Conservation (phyloP, 2,329 filamentous ascomycete species). For the Epichloe aotearoae region DNA sequence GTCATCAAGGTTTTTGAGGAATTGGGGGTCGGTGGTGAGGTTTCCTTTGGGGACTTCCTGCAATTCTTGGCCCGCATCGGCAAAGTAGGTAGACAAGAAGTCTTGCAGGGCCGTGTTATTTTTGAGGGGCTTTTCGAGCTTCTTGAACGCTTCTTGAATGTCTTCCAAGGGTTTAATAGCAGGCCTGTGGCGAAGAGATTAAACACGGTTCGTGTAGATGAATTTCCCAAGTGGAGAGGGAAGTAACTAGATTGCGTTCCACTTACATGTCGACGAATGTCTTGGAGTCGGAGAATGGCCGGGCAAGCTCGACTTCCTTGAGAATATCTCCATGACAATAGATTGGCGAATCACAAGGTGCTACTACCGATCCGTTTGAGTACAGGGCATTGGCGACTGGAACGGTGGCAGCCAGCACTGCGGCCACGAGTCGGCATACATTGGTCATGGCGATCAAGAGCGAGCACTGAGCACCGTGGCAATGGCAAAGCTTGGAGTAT, state of each 20-base stretch:
- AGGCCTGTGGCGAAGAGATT: conserved; percentile 28
- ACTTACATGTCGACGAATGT: conserved; percentile 57
- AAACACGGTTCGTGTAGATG: not conserved
- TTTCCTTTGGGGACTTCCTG: conserved; percentile 36
- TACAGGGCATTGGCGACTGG: conserved; percentile 33
- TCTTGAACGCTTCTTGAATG: conserved; percentile 46
- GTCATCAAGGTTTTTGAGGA: conserved; percentile 44
- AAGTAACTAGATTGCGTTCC: not conserved
- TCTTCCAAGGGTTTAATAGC: conserved; percentile 45
- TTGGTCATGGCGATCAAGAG: conserved; percentile 11
- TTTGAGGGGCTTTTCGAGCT: conserved; percentile 44
- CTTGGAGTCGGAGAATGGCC: conserved; percentile 54
- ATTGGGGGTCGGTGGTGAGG: conserved; percentile 42
- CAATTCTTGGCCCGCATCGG: conserved; percentile 49
- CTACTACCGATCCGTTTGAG: conserved; percentile 44
- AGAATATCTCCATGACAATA: conserved; percentile 56
- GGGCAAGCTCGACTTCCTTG: conserved; percentile 47
- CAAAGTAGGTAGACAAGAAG: conserved; percentile 52
- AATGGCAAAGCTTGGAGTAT: not conserved
- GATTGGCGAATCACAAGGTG: conserved; percentile 53
- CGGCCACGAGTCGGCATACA: conserved; percentile 11
- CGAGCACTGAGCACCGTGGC: not conserved
- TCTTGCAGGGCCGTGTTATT: conserved; percentile 50
- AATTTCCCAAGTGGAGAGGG: not conserved
- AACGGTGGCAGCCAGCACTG: conserved; percentile 14